Evolutionary conservation across 306 rosid genomes (phyloP).

Genomic region (Corylus heterophylla): DNA sequence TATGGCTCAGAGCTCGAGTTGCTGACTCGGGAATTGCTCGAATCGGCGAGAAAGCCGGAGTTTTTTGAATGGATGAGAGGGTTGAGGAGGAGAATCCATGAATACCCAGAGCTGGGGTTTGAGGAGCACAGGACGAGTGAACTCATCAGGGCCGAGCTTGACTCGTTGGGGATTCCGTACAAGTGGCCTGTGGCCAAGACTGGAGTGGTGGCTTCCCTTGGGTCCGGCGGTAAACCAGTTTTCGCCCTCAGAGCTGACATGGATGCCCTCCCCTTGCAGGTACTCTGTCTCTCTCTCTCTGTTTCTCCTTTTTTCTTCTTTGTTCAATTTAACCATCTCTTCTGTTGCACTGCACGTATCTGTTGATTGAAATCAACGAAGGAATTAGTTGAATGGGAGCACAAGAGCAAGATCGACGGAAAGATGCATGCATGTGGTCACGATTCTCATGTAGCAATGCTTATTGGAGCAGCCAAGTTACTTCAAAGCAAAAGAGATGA

Average conservation of each 20-base stretch:
- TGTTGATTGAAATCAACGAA: not conserved
- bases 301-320: not conserved
- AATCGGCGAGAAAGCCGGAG: conserved; percentile 37
- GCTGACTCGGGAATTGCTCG: conserved; percentile 27
- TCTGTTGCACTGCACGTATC: not conserved
- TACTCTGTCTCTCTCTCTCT: not conserved
- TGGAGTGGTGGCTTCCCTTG: conserved; percentile 42
- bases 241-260: conserved; percentile 52
- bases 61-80: conserved; percentile 44
- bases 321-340: not conserved
- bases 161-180: conserved; percentile 36
- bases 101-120: conserved; percentile 46
- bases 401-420: conserved; percentile 51
- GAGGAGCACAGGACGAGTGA: conserved; percentile 42
- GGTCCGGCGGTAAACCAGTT: conserved; percentile 33
- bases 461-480: conserved; percentile 57
- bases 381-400: conserved; percentile 56
- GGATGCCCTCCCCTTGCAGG: conserved; percentile 50
- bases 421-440: conserved; percentile 61
- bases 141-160: conserved; percentile 48
- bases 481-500: conserved; percentile 33
- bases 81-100: conserved; percentile 45
- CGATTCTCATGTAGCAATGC: conserved; percentile 58
- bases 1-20: conserved; percentile 29
- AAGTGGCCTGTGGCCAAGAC: conserved; percentile 46